A percentile compares a stretch with the other conserved stretches of the same genome.
phyloP scores from a whole-genome alignment of 257 asterid species.

The Solanum phureja region DNA sequence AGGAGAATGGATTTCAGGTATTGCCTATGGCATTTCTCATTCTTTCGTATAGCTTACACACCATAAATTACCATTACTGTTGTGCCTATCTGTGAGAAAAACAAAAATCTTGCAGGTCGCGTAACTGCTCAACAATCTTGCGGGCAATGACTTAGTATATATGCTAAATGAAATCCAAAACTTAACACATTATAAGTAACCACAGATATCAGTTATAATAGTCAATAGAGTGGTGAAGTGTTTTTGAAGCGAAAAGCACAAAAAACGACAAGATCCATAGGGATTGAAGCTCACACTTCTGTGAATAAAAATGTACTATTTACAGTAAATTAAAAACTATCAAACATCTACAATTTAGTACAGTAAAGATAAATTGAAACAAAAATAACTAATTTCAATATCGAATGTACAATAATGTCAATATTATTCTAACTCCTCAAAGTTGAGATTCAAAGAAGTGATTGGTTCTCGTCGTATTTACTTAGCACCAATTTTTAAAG shows the following conservation, averaged over 20 bases:
- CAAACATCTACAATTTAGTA: not conserved
- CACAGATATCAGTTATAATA: not conserved
- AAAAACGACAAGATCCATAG: not conserved
- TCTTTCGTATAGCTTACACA: not conserved
- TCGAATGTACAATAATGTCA: not conserved
- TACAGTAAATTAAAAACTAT: not conserved
- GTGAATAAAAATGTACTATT: not conserved
- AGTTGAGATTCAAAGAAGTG: not conserved
- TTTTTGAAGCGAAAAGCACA: not conserved
- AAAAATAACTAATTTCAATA: not conserved
- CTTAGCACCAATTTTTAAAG: not conserved
- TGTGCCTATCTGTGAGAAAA: not conserved
- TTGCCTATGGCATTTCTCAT: not conserved
- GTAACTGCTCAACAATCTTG: not conserved
- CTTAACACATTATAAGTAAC: not conserved
- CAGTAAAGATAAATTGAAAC: not conserved
- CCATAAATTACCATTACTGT: not conserved
- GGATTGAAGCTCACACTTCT: not conserved
- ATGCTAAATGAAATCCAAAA: not conserved
- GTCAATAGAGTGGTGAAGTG: not conserved
- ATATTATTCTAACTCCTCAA: not conserved
- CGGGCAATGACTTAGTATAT: not conserved
- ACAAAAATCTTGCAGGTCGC: not conserved
- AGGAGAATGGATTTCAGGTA: constrained; percentile 90
- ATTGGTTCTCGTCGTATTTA: not conserved